Evolutionary conservation across 139 green algal species (phyloP).

Genomic region (Coelastrella sp.): DNA sequence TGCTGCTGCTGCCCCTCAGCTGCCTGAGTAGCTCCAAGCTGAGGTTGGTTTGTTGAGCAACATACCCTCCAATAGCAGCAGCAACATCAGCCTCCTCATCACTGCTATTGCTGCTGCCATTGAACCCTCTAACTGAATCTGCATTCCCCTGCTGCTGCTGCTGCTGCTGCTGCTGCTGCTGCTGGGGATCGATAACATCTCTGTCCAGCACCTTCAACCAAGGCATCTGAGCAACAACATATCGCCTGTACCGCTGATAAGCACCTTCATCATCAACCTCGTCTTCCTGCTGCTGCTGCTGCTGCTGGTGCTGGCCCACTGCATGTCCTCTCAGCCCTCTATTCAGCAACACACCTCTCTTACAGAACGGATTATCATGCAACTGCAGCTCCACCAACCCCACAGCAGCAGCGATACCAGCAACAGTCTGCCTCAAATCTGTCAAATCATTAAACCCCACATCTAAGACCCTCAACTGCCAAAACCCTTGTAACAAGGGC

Average conservation of each 20-base stretch:
- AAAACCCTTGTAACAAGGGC: background rate
- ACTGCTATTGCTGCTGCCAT: background rate
- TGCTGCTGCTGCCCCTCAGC: constrained; percentile 13
- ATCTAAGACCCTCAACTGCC: constrained; percentile 9
- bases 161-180: constrained; percentile 21
- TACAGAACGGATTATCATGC: constrained; percentile 22
- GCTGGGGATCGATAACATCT: background rate
- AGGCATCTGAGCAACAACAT: constrained; percentile 2
- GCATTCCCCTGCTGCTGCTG: constrained; percentile 11
- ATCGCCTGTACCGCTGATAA: constrained; percentile 6
- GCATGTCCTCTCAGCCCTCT: background rate
- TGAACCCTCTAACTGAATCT: background rate
- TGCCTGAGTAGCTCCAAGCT: background rate
- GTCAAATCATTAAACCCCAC: background rate
- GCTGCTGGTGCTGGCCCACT: constrained; percentile 4
- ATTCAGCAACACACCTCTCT: background rate
- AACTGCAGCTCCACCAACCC: constrained; percentile 16
- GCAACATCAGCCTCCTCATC: background rate
- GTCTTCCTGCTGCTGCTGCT: background rate
- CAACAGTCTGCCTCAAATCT: constrained; percentile 2
- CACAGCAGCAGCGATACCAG: background rate
- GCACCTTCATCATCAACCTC: background rate
- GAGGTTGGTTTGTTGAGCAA: background rate
- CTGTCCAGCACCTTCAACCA: constrained; percentile 17
- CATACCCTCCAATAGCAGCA: background rate